Evolutionary conservation across 805 yeast genomes (phyloP).

Genomic region (Pichia phayaonensis): DNA sequence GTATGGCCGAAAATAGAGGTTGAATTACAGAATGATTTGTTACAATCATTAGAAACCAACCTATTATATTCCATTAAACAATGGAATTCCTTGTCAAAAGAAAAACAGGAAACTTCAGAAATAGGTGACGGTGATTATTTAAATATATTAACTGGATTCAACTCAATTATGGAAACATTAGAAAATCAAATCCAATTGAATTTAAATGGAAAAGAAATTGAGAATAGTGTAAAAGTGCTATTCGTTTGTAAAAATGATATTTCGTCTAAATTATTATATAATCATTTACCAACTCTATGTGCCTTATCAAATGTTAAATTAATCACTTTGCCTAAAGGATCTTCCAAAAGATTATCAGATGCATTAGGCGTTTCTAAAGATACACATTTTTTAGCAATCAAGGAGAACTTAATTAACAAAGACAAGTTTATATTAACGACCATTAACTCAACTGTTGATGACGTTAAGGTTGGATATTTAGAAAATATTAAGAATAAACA

Average conservation of each 20-base stretch:
- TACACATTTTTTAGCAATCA: conserved; percentile 11
- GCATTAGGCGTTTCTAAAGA: conserved; percentile 11
- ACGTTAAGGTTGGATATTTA: conserved; percentile 21
- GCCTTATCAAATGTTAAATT: conserved; percentile 47
- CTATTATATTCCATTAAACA: conserved; percentile 9
- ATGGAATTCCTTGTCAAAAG: conserved; percentile 18
- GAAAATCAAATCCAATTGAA: conserved; percentile 34
- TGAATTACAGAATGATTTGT: conserved; percentile 23
- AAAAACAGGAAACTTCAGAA: conserved; percentile 19
- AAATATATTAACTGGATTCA: conserved; percentile 41
- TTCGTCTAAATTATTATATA: conserved; percentile 39
- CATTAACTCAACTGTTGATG: conserved; percentile 16
- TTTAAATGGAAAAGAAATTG: conserved; percentile 10
- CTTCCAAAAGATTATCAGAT: conserved; percentile 16
- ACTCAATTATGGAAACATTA: conserved; percentile 41
- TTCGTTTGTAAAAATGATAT: conserved; percentile 47
- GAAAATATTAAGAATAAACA: conserved; percentile 11
- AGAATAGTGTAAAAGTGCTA: conserved; percentile 30
- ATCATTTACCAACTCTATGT: conserved; percentile 52
- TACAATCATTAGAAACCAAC: conserved; percentile 18
- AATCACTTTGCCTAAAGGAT: conserved; percentile 50
- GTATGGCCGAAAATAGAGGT: conserved; percentile 36
- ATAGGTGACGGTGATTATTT: conserved; percentile 9
- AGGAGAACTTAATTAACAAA: conserved; percentile 10
- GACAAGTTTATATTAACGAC: conserved; percentile 12